These are phyloP conservation scores for Colletotrichum brevisporum DNA, from an alignment of 2,329 filamentous ascomycete genomes.

Conservation along the genomic window DNA sequence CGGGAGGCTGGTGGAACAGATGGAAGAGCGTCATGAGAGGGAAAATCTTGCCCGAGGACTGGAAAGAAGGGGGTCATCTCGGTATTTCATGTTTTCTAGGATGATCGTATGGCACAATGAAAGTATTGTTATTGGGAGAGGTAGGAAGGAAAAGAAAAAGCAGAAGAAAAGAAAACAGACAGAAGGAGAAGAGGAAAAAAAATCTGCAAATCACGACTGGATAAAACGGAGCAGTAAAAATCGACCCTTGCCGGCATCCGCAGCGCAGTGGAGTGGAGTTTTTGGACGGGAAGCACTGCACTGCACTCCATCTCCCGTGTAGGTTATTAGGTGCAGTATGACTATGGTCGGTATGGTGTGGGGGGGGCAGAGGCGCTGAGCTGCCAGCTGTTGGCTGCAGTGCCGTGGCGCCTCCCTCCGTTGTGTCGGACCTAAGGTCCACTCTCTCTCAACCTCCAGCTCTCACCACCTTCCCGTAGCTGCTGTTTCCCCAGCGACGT, in stretches of 20 bases:
- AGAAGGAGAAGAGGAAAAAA: constrained; percentile 22
- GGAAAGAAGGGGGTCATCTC: constrained; percentile 8
- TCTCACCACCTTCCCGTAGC: constrained; percentile 31
- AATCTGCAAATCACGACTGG: constrained; percentile 39
- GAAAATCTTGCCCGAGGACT: constrained; percentile 4
- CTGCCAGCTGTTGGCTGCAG: neutral
- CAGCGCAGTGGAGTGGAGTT: constrained; percentile 30
- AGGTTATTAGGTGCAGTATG: neutral
- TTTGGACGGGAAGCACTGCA: constrained; percentile 19
- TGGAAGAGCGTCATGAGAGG: constrained; percentile 4
- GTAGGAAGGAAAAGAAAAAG: neutral
- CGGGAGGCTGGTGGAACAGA: neutral
- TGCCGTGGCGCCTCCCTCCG: neutral
- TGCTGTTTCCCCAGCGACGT: constrained; percentile 43
- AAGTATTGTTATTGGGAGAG: neutral
- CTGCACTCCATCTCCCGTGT: constrained; percentile 3
- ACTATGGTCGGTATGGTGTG: constrained; percentile 29
- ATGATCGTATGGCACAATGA: constrained; percentile 7
- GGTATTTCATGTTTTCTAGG: constrained; percentile 30
- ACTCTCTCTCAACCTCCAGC: neutral
- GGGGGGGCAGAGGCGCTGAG: neutral
- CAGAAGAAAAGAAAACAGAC: neutral
- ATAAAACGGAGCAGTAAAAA: constrained; percentile 38
- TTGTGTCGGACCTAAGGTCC: neutral
- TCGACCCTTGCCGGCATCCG: constrained; percentile 37